Percentiles rank a stretch among this genome's conserved stretches.
phyloP scores from a whole-genome alignment of 1,284 basidiomycete species.

The Austroboletus olivaceoglutinosus region DNA sequence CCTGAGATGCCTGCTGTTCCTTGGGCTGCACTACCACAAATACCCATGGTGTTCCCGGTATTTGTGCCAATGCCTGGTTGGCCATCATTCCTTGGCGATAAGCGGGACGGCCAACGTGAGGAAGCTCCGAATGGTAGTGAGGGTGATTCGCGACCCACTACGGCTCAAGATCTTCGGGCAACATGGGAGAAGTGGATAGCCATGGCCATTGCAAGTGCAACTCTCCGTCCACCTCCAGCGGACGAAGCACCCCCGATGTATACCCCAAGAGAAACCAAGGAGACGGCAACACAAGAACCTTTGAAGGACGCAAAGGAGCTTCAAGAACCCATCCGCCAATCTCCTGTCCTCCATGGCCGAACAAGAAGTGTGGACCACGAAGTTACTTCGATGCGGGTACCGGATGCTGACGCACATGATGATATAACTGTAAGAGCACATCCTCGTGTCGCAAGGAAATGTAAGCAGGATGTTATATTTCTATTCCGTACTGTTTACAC shows the following conservation, averaged over 20 bases:
- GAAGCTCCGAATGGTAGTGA: conserved; percentile 32
- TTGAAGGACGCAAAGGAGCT: conserved; percentile 1
- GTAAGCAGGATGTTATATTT: conserved; percentile 43
- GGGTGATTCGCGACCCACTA: conserved; percentile 35
- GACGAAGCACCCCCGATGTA: conserved; percentile 67
- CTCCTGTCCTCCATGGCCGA: conserved; percentile 2
- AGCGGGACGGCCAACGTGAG: conserved; percentile 35
- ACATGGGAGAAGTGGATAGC: conserved; percentile 76
- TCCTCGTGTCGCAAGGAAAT: conserved; percentile 60
- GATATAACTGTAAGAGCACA: conserved; percentile 59
- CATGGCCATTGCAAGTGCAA: conserved; percentile 46
- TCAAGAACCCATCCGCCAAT: conserved; percentile 14
- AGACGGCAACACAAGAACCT: conserved; percentile 16
- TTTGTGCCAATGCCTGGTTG: conserved; percentile 70
- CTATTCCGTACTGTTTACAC: conserved; percentile 1
- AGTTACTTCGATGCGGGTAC: conserved; percentile 49
- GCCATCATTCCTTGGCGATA: conserved; percentile 58
- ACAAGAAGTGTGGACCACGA: conserved; percentile 47
- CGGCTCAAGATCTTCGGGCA: conserved; percentile 60
- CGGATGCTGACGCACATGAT: conserved; percentile 64
- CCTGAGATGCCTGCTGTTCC: conserved; percentile 53
- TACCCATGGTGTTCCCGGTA: conserved; percentile 78
- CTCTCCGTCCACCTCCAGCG: conserved; percentile 43
- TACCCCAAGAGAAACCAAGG: conserved; percentile 51
- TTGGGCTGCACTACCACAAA: conserved; percentile 68